phyloP scores from a whole-genome alignment of 768 basidiomycete genomes.

The Tubosaeta sp. region DNA sequence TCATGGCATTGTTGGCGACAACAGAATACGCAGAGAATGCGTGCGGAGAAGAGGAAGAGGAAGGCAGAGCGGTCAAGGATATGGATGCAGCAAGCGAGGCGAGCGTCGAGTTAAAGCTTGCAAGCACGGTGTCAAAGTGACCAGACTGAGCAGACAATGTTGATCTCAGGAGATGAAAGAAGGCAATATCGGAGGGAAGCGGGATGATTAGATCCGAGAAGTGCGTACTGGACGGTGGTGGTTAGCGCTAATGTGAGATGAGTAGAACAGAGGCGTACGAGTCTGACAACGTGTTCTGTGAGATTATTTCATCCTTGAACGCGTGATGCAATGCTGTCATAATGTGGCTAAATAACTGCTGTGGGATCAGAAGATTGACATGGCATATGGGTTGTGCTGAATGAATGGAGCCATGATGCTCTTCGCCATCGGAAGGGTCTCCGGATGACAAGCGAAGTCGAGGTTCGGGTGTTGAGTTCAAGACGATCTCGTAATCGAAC shows the following conservation, averaged over 20 bases:
- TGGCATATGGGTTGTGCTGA: conserved; percentile 5
- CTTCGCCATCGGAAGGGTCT: neutral
- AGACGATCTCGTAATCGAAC: conserved; percentile 55
- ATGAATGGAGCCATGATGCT: neutral
- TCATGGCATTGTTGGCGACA: conserved; percentile 9
- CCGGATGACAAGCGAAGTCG: conserved; percentile 51
- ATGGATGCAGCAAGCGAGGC: conserved; percentile 42
- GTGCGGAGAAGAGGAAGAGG: conserved; percentile 25
- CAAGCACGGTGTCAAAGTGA: conserved; percentile 49
- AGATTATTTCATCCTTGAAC: neutral
- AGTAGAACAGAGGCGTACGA: conserved; percentile 7
- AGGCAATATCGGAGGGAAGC: conserved; percentile 73
- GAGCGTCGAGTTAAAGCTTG: conserved; percentile 45
- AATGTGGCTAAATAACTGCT: conserved; percentile 6
- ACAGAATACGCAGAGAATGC: conserved; percentile 34
- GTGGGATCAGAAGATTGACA: conserved; percentile 13
- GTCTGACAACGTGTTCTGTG: neutral
- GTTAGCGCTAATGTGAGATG: conserved; percentile 1
- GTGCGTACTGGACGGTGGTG: neutral
- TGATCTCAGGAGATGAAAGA: conserved; percentile 69
- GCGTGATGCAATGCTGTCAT: conserved; percentile 4
- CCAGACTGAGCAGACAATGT: conserved; percentile 52
- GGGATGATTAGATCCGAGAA: conserved; percentile 65
- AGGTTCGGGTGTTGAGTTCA: conserved; percentile 49
- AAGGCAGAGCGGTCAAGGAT: conserved; percentile 31